Evolutionary conservation across 768 basidiomycete species (phyloP), one percentile per base, ranked within the genome.

Genomic region (Phlebiopsis flavidoalba): DNA sequence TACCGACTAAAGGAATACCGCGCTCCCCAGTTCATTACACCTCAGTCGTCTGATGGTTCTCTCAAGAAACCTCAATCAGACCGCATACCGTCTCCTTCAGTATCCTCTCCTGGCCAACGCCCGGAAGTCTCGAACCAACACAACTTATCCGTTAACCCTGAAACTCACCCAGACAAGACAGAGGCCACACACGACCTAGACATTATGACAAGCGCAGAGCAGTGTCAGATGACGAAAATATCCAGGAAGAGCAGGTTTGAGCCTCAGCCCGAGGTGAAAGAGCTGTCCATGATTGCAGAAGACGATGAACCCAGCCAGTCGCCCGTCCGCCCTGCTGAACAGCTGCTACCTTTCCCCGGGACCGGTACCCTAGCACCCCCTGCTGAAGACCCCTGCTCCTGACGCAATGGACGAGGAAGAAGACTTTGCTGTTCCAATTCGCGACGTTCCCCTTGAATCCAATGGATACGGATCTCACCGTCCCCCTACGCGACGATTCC

Each of bases 261-360:
- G n/a, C 26, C 26, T 31, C 26, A 31, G 26, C 6, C 26, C 6
- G 26, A 31, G 26, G 26, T 31, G 26, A 79, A 77, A 47, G 81
- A 85, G 54, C 71, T 91, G 37, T 91, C 88, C 31, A 78, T 87
- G 57, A 89, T 90, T 58, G 83, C 80, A 0, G 89, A 90, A 72
- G 88, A 83, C 56, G 89, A 91, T 52, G 86, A 89, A 58, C 71
- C 70, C 37, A 48, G 53, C 37, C 57, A 71, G 62, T 55, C 54
- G 5, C 54, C 54, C 22, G 54, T 55, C 7, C 54, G 54, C 19
- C 37, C 40, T 49, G 24, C 48, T 19, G 19, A 19, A 49, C 17
- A 8, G 37, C 14, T n/a, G n/a, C n/a, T 31, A 31, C 26, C 26
- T 31, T n/a, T 31, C 26, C 26, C 26, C 26, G 26, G 26, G 6